Base-by-base conservation (phyloP, 331 rosid species). In the Saraca asoca region DNA sequence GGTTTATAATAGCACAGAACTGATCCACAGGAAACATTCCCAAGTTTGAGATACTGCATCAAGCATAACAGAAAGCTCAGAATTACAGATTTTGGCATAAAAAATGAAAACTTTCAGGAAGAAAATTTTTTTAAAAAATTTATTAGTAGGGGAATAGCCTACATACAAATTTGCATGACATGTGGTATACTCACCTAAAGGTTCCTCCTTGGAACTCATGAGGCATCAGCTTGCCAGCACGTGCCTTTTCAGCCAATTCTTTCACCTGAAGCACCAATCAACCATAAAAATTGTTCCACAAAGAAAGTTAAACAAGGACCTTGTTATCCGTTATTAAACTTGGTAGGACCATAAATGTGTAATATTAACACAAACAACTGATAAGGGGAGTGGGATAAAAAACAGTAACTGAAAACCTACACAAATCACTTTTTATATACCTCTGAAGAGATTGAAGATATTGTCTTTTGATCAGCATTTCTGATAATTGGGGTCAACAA, bases 11-110 rank as follows among this genome's bases (percentile, higher is more conserved):
- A 37, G 98, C 98, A 82, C 92, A 93, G 71, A 93, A 93, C 14
- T 77, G 53, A 68, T 93, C 98, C 79, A 93, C 98, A 0, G 98
- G 98, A 85, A 84, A 93, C 97, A 93, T 93, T 77, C 98, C 98
- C 68, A 93, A 82, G 77, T 93, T 93, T 81, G 98, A 93, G 81
- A 93, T 93, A 87, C 98, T 93, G 98, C 84, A 86, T 4, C 65
- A 64, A 42, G 64, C 34, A 49, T 38, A 59, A 52, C 54, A 19
- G 45, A 76, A 68, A 62, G 24, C 34, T 74, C 66, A 16, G 41
- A 51, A 38, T 75, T 51, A 69, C 49, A 61, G 57, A 34, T 58
- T 35, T 69, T 38, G 66, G 66, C 55, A 58, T 56, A 73, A 41
- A 7, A 33, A 54, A 64, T 6, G 41, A 43, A 46, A 62, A 49